Evolutionary conservation across 78 protist species (phyloP).

Genomic region (Dictyostelium brefeldianum): DNA sequence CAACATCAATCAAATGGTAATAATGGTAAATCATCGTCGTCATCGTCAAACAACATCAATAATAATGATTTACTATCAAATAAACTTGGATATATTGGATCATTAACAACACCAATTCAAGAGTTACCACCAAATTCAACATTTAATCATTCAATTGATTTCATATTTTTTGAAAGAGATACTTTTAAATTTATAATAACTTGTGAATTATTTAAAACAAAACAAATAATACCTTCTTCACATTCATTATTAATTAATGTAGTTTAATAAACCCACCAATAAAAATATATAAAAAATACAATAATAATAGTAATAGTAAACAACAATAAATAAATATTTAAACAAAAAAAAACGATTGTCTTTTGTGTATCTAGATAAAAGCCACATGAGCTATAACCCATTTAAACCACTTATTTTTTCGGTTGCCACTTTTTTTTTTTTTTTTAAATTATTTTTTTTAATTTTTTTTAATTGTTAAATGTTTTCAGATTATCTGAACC

Average conservation of each 20-base stretch:
- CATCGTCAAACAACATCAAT: not conserved
- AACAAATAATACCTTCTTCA: slow-evolving; percentile 47
- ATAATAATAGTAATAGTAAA: not conserved
- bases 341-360: not conserved
- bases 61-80: not conserved
- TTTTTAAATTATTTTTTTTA: too few relatives aligned
- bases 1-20: not conserved
- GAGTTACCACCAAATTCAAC: slow-evolving; percentile 38
- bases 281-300: not conserved
- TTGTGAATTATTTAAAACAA: slow-evolving; percentile 71
- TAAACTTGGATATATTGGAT: slow-evolving; percentile 70
- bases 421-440: too few relatives aligned
- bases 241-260: slow-evolving; percentile 33
- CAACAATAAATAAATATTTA: not conserved
- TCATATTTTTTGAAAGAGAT: slow-evolving; percentile 72
- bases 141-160: slow-evolving; percentile 37
- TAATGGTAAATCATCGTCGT: not conserved
- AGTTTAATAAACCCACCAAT: not conserved
- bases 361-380: too few relatives aligned
- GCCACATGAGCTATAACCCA: too few relatives aligned
- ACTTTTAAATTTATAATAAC: slow-evolving; percentile 36
- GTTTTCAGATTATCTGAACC: too few relatives aligned
- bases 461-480: too few relatives aligned
- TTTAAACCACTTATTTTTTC: too few relatives aligned
- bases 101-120: slow-evolving; percentile 63